phyloP scores from a whole-genome alignment of 805 yeast species.

The Phaffomyces opuntiae region DNA sequence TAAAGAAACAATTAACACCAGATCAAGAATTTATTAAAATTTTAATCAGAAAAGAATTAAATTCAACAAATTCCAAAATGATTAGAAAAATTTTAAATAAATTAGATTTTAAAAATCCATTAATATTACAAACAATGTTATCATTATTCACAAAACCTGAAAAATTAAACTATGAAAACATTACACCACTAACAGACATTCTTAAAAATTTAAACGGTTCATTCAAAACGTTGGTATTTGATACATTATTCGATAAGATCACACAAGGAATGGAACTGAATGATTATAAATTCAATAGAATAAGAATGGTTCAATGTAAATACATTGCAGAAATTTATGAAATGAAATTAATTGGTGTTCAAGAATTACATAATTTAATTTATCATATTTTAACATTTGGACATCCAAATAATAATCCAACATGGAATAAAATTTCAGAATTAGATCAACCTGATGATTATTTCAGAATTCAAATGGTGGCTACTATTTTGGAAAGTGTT shows the following conservation, averaged over 20 bases:
- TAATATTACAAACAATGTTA: slow-evolving; percentile 28
- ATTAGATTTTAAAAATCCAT: slow-evolving; percentile 40
- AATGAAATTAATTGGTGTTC: slow-evolving; percentile 36
- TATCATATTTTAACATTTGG: slow-evolving; percentile 60
- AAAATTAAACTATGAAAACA: slow-evolving; percentile 49
- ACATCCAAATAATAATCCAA: slow-evolving; percentile 53
- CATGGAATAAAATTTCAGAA: slow-evolving; percentile 30
- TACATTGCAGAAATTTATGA: slow-evolving; percentile 55
- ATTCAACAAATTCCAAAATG: slow-evolving; percentile 25
- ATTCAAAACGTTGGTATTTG: slow-evolving; percentile 45
- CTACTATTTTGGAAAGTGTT: slow-evolving; percentile 33
- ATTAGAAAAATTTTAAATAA: slow-evolving; percentile 33
- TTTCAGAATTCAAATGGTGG: slow-evolving; percentile 58
- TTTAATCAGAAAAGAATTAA: slow-evolving; percentile 47
- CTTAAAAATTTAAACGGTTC: slow-evolving; percentile 29
- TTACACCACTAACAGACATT: slow-evolving; percentile 42
- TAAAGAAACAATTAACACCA: slow-evolving; percentile 26
- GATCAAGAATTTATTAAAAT: slow-evolving; percentile 43
- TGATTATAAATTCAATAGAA: slow-evolving; percentile 51
- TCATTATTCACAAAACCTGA: slow-evolving; percentile 53
- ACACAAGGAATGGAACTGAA: slow-evolving; percentile 59
- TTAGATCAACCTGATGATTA: slow-evolving; percentile 64
- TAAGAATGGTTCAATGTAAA: slow-evolving; percentile 52
- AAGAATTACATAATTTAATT: slow-evolving; percentile 42
- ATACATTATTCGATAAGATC: slow-evolving; percentile 57